Evolutionary conservation across 2,329 filamentous ascomycete species (phyloP).

Genomic region (Paraphaeosphaeria sporulosa): DNA sequence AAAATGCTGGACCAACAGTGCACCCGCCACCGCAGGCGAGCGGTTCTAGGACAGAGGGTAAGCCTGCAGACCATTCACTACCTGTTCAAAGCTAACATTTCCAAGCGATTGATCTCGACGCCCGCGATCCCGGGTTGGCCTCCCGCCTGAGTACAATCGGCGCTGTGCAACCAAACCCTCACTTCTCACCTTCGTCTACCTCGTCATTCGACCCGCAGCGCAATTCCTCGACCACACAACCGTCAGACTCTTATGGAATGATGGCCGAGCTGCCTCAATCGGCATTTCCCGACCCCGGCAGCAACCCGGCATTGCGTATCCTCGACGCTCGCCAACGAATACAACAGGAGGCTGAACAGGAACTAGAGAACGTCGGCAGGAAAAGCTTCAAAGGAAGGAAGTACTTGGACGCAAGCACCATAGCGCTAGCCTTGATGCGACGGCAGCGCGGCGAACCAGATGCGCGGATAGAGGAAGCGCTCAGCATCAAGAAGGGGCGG

Average conservation of each 20-base stretch:
- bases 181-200: conserved; percentile 62
- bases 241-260: conserved; percentile 33
- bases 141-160: conserved; percentile 76
- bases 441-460: conserved; percentile 37
- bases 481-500: conserved; percentile 44
- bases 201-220: conserved; percentile 51
- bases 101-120: conserved; percentile 66
- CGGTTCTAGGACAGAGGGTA: conserved; percentile 50
- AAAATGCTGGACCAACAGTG: conserved; percentile 50
- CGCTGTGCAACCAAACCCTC: conserved; percentile 65
- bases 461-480: conserved; percentile 38
- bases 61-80: background rate
- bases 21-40: conserved; percentile 51
- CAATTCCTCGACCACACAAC: conserved; percentile 33
- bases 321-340: conserved; percentile 61
- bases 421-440: conserved; percentile 49
- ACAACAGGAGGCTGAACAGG: conserved; percentile 61
- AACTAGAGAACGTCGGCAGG: conserved; percentile 57
- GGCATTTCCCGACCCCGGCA: conserved; percentile 41
- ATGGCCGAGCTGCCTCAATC: conserved; percentile 39
- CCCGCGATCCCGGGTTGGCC: conserved; percentile 72
- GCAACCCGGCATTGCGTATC: conserved; percentile 64
- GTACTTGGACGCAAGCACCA: conserved; percentile 54
- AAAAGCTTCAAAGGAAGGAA: conserved; percentile 51
- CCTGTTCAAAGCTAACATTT: conserved; percentile 6